Conservation (phyloP, 495 filamentous ascomycete species). For the Penicillium waksmanii region DNA sequence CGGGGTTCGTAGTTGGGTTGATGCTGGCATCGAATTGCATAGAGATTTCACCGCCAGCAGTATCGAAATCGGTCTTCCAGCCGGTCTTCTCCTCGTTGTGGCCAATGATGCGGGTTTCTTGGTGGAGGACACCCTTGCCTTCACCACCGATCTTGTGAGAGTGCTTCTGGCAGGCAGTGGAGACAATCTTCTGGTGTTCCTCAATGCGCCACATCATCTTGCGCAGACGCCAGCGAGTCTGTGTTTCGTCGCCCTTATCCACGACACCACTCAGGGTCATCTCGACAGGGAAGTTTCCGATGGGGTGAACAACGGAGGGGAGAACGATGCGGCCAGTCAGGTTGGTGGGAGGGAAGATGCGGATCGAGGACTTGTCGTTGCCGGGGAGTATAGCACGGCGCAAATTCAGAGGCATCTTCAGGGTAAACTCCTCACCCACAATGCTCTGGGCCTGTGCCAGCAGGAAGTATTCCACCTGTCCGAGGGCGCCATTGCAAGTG, state of each 20-base stretch:
- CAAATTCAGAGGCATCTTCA: conserved; percentile 67
- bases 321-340: conserved; percentile 81
- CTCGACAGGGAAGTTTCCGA: conserved; percentile 77
- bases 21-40: conserved; percentile 79
- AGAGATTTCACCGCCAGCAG: conserved; percentile 72
- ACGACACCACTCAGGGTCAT: conserved; percentile 81
- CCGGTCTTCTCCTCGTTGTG: conserved; percentile 75
- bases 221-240: conserved; percentile 83
- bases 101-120: conserved; percentile 75
- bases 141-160: conserved; percentile 69
- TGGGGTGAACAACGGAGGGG: conserved; percentile 82
- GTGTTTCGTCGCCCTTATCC: conserved; percentile 61
- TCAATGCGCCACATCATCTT: conserved; percentile 93
- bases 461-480: conserved; percentile 78
- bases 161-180: conserved; percentile 82
- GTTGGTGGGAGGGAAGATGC: conserved; percentile 95
- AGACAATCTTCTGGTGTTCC: conserved; percentile 77
- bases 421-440: conserved; percentile 65
- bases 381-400: conserved; percentile 78
- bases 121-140: conserved; percentile 76
- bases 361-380: conserved; percentile 74
- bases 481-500: conserved; percentile 72
- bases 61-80: conserved; percentile 95
- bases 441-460: conserved; percentile 65
- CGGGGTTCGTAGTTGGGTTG: conserved; percentile 60